Base-by-base conservation (phyloP, 2,329 filamentous ascomycete species). In the Erysiphe neolycopersici region DNA sequence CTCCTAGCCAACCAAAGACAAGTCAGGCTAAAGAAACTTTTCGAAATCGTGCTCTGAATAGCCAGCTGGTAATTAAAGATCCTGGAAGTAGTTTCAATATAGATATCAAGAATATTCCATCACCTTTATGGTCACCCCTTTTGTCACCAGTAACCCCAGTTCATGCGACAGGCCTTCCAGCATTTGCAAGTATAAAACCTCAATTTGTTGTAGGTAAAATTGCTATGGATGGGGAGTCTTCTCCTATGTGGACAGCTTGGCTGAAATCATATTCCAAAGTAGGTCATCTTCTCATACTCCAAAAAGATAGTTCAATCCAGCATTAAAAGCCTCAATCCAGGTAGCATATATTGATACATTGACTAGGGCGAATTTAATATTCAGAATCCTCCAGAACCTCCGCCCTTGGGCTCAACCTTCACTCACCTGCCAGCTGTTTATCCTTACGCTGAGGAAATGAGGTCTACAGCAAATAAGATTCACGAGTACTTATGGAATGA, bases 301-400 rank as follows among this genome's bases (percentile, higher is more conserved):
- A 5, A 17, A 19, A 12, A n/a, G 1, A 38, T 2, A 16, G n/a
- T 19, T 8, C 32, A 14, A n/a, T 33, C 6, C 11, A 14, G 32
- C 32, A n/a, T n/a, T 6, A n/a, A 33, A n/a, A 6, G 32, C 32
- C n/a, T n/a, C n/a, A 2, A 13, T 14, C 8, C 8, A 5, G 4
- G 32, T 14, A 33, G 4, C 11, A 38, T 16, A 5, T 17, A 6
- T n/a, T 42, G 19, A 42, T 19, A 17, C 4, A 12, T 9, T 37
- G 9, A 18, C n/a, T 31, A 60, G 53, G 58, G 58, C 4, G 49
- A 52, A 16, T 59, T 52, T 45, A 59, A 56, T 41, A 42, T 59
- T 33, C 54, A 49, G 2, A 52, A 52, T 38, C 58, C 58, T 14
- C 59, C 58, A n/a, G 44, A 52, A 17, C 56, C 57, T 37, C 57